Evolutionary conservation across 1,284 basidiomycete species (phyloP).

Genomic region (Ustilago crameri): DNA sequence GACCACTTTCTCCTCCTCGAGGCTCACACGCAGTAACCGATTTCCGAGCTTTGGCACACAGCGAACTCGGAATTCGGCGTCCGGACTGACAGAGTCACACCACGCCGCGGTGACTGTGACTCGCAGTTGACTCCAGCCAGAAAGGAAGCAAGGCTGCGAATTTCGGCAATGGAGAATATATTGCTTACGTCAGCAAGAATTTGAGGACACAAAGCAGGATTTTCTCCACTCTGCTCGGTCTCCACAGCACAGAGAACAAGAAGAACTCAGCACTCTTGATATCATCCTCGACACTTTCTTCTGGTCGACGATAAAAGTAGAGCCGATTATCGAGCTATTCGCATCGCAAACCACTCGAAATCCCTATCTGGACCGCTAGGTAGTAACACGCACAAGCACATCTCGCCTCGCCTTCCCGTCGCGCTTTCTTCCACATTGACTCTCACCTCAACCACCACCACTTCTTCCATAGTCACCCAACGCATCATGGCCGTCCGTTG

Average conservation of each 20-base stretch:
- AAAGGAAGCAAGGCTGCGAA: no score
- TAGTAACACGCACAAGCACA: background rate
- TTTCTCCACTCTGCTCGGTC: conserved; percentile 28
- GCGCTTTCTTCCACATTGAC: conserved; percentile 6
- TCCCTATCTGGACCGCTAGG: background rate
- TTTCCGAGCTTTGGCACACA: conserved; percentile 1
- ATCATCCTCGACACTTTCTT: background rate
- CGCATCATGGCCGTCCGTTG: conserved; percentile 62
- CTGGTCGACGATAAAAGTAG: conserved; percentile 14
- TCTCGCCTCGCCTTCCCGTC: background rate
- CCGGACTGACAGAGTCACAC: background rate
- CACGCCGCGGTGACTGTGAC: conserved; percentile 22
- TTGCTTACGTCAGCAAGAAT: conserved; percentile 47
- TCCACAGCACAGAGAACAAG: background rate
- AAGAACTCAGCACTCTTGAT: conserved; percentile 7
- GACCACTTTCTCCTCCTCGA: background rate
- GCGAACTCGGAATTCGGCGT: background rate
- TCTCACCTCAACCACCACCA: conserved; percentile 1
- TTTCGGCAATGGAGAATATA: background rate
- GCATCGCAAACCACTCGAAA: background rate
- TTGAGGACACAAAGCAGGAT: conserved; percentile 16
- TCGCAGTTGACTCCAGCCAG: conserved; percentile 15
- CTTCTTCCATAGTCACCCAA: background rate
- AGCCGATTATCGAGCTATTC: background rate
- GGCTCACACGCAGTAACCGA: conserved; percentile 1